phyloP scores from a whole-genome alignment of 768 basidiomycete genomes.

The Tylopilus plumbeoviolaceoides region DNA sequence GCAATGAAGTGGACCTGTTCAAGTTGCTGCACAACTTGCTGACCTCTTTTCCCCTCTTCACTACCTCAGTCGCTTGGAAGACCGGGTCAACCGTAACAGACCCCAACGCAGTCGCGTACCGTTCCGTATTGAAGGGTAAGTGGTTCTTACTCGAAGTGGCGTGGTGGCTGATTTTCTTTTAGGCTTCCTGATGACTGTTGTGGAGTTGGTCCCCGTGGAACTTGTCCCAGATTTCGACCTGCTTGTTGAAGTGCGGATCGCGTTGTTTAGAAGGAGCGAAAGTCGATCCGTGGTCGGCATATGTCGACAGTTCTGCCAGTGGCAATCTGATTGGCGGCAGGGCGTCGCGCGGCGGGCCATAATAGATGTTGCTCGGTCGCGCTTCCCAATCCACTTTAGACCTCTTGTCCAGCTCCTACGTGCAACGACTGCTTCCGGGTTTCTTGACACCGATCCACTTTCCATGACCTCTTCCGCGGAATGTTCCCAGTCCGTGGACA shows the following conservation, averaged over 20 bases:
- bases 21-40: slow-evolving; percentile 51
- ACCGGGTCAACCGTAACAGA: slow-evolving; percentile 66
- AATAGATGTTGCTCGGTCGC: slow-evolving; percentile 74
- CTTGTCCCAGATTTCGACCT: slow-evolving; percentile 70
- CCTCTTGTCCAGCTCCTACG: slow-evolving; percentile 70
- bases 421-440: slow-evolving; percentile 73
- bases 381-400: slow-evolving; percentile 77
- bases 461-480: slow-evolving; percentile 43
- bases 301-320: slow-evolving; percentile 78
- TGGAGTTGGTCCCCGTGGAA: slow-evolving; percentile 73
- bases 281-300: slow-evolving; percentile 59
- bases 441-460: slow-evolving; percentile 69
- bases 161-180: slow-evolving; percentile 2
- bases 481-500: slow-evolving; percentile 37
- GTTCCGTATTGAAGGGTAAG: slow-evolving; percentile 82
- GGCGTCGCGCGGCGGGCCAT: slow-evolving; percentile 70
- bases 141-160: neutral
- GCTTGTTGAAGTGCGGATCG: slow-evolving; percentile 73
- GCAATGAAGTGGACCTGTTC: slow-evolving; percentile 58
- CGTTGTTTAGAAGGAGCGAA: slow-evolving; percentile 73
- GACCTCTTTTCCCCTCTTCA: slow-evolving; percentile 71
- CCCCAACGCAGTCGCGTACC: slow-evolving; percentile 73
- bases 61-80: slow-evolving; percentile 66
- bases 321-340: slow-evolving; percentile 71
- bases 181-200: slow-evolving; percentile 76